Evolutionary conservation across 805 yeast species (phyloP), one percentile per base, ranked within the genome.

Genomic region (Ogataea corticis): DNA sequence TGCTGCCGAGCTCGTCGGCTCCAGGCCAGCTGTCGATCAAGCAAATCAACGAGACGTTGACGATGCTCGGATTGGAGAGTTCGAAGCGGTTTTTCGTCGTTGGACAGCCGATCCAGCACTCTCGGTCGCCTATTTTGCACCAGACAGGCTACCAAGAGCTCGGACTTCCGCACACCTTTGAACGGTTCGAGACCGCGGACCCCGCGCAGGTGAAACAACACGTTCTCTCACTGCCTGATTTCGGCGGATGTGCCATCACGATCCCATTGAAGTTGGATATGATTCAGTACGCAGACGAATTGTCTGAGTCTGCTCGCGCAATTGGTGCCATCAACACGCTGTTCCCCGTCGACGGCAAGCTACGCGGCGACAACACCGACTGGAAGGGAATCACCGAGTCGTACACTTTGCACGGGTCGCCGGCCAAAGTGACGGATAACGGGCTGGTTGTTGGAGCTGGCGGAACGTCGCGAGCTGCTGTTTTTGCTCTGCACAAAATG

Each of bases 281-380:
- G 51, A 81, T 87, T 70, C 73, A 81, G 54, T 77, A 79, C 52
- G 75, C 85, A 52, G 72, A 74, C 49, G 83, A 78, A 48, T 69
- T 92, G 33, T 77, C 89, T 7, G 84, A 79, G n/a, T 80, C 95
- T 14, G 98, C 96, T 13, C 63, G 74, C 51, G 55, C 66, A n/a
- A 88, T 94, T 56, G 98, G 98, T 33, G 98, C 99, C 16, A 90
- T 94, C 44, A 94, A 94, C 69, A 94, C 99, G 0, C 77, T 94
- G 40, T 73, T 76, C 31, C 86, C 85, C 29, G 68, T 70, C 11
- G 68, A 72, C 42, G 70, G 70, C 21, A 63, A 66, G 39, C 77
- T 83, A 46, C 66, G 65, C 41, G 99, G 97, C 52, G 92, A 87
- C 57, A 94, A 94, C 70, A 94, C 99, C 34, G 99, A 94, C 65